phyloP scores from a whole-genome alignment of 805 yeast species.

The Myxozyma geophila region DNA sequence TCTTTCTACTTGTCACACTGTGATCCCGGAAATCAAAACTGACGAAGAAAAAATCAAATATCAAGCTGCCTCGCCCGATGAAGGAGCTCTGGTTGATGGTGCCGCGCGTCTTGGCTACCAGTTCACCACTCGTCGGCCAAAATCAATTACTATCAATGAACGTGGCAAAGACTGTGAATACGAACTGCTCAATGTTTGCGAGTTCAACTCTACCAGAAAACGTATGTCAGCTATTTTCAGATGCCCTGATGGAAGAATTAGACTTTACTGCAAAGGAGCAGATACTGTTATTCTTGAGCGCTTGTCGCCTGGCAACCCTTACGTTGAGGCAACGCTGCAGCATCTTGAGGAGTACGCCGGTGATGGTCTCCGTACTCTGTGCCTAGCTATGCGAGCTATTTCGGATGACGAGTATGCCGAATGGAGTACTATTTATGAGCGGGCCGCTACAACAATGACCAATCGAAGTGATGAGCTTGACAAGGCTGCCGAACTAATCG shows the following conservation, averaged over 20 bases:
- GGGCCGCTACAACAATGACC: constrained; percentile 81
- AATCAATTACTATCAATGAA: constrained; percentile 68
- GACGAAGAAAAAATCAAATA: constrained; percentile 64
- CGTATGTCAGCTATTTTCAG: constrained; percentile 95
- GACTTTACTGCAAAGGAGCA: constrained; percentile 94
- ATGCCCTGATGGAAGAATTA: constrained; percentile 90
- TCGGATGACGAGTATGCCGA: constrained; percentile 73
- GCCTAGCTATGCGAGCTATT: constrained; percentile 84
- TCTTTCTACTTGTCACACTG: constrained; percentile 94
- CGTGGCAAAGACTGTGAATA: constrained; percentile 61
- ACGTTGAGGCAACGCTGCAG: constrained; percentile 76
- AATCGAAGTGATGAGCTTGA: constrained; percentile 78
- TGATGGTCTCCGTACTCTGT: constrained; percentile 91
- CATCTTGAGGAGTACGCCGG: constrained; percentile 96
- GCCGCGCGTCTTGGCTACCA: constrained; percentile 87
- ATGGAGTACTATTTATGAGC: constrained; percentile 71
- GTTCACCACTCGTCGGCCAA: constrained; percentile 84
- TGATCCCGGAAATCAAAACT: constrained; percentile 81
- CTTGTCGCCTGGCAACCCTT: constrained; percentile 69
- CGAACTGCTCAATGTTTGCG: constrained; percentile 88
- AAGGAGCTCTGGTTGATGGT: constrained; percentile 97
- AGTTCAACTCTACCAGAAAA: constrained; percentile 95
- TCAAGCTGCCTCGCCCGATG: constrained; percentile 99
- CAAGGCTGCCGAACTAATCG: constrained; percentile 87
- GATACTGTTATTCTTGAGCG: constrained; percentile 94